Percentiles rank a stretch among this genome's conserved stretches.
Conservation (phyloP, 805 yeast species). For the Scheffersomyces ergatensis region DNA sequence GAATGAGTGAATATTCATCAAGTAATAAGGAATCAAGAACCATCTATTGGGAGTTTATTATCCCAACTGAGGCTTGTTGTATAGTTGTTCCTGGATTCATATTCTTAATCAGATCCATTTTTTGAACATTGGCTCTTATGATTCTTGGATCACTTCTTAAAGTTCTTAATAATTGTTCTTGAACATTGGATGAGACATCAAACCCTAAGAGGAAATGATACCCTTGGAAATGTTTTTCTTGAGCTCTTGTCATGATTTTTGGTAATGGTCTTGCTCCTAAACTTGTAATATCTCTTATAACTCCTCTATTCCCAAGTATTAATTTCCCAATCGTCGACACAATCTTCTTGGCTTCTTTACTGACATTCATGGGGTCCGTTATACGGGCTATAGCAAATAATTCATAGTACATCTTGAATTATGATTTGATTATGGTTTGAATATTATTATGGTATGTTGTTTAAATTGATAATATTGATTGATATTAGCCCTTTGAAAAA, state of each 20-base stretch:
- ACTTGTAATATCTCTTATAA: conserved; percentile 78
- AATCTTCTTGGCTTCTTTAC: conserved; percentile 40
- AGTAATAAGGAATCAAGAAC: too few species aligned
- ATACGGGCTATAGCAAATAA: conserved; percentile 86
- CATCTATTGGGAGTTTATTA: conserved; percentile 1
- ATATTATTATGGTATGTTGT: too few species aligned
- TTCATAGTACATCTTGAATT: conserved; percentile 73
- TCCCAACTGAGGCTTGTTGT: conserved; percentile 35
- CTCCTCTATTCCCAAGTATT: conserved; percentile 87
- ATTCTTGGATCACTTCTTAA: conserved; percentile 88
- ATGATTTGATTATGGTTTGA: too few species aligned
- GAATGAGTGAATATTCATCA: too few species aligned
- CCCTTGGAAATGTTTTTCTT: conserved; percentile 88
- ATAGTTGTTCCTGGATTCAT: conserved; percentile 59
- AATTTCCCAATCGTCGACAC: conserved; percentile 75
- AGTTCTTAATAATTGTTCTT: conserved; percentile 77
- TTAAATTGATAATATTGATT: too few species aligned
- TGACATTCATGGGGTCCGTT: conserved; percentile 47
- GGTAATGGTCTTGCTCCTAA: conserved; percentile 80
- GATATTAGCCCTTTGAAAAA: too few species aligned
- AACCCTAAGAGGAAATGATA: conserved; percentile 83
- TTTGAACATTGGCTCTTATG: conserved; percentile 71
- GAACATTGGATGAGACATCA: conserved; percentile 84
- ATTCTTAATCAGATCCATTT: conserved; percentile 51
- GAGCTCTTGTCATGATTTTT: conserved; percentile 76